A percentile compares a stretch with the other conserved stretches of the same genome.
These are phyloP conservation scores for Penicillium arizonense DNA, from an alignment of 495 filamentous ascomycete genomes.

Conservation along the genomic window DNA sequence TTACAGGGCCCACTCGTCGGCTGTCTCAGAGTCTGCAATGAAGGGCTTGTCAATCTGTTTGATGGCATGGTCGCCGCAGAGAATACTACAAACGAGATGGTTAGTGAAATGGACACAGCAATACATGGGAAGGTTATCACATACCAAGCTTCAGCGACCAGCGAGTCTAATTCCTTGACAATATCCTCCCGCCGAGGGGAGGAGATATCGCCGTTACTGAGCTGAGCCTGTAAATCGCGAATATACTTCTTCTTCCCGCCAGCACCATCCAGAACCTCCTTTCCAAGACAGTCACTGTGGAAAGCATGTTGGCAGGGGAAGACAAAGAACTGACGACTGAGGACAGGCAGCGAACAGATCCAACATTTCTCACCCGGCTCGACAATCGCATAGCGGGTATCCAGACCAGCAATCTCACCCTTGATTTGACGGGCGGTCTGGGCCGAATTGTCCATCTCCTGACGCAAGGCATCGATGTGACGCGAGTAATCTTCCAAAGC, in stretches of 20 bases:
- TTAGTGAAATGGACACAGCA: slow-evolving; percentile 8
- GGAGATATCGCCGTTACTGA: slow-evolving; percentile 66
- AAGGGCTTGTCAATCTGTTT: slow-evolving; percentile 92
- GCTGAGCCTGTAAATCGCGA: slow-evolving; percentile 75
- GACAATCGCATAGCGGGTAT: slow-evolving; percentile 90
- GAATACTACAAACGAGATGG: slow-evolving; percentile 45
- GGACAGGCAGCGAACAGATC: slow-evolving; percentile 77
- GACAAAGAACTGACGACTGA: slow-evolving; percentile 92
- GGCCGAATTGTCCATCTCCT: slow-evolving; percentile 93
- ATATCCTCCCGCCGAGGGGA: slow-evolving; percentile 73
- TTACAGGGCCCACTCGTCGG: slow-evolving; percentile 81
- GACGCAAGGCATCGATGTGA: slow-evolving; percentile 83
- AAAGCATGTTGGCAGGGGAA: slow-evolving; percentile 98
- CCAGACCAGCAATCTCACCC: slow-evolving; percentile 76
- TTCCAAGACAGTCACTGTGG: slow-evolving; percentile 87
- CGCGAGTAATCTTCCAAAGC: slow-evolving; percentile 90
- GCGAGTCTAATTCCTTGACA: slow-evolving; percentile 81
- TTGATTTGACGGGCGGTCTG: slow-evolving; percentile 87
- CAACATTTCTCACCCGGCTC: slow-evolving; percentile 95
- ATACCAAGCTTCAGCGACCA: slow-evolving; percentile 81
- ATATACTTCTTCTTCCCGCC: slow-evolving; percentile 77
- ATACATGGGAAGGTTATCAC: slow-evolving; percentile 23
- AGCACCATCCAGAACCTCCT: slow-evolving; percentile 72
- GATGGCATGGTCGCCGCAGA: slow-evolving; percentile 93
- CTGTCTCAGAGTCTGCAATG: slow-evolving; percentile 64